phyloP scores from a whole-genome alignment of 2,329 filamentous ascomycete species.

The Albifimbria verrucaria region DNA sequence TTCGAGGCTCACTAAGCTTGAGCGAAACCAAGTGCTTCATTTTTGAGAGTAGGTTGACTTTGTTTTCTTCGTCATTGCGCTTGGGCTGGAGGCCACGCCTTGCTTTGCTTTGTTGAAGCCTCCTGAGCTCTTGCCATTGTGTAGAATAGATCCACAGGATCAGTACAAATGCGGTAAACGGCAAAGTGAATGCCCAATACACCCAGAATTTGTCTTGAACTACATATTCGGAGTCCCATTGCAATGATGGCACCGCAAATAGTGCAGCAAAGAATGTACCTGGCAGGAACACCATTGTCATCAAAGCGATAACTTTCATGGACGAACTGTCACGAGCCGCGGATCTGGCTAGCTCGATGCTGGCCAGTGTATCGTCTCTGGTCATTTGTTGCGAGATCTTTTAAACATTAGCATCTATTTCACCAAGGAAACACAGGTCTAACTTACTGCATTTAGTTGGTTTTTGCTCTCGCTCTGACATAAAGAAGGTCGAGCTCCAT shows the following conservation, averaged over 20 bases:
- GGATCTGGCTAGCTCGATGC: conserved; percentile 4
- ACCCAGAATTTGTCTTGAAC: conserved; percentile 11
- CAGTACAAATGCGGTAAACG: conserved; percentile 11
- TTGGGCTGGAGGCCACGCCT: too few species aligned
- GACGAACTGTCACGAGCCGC: conserved; percentile 15
- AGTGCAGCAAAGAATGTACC: conserved; percentile 34
- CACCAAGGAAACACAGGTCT: too few species aligned
- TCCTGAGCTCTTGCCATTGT: neutral
- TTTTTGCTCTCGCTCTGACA: too few species aligned
- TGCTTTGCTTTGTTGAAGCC: too few species aligned
- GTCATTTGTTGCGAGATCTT: too few species aligned
- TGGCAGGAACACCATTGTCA: conserved; percentile 38
- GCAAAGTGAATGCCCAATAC: conserved; percentile 18
- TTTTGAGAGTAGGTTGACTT: too few species aligned
- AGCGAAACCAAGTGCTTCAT: too few species aligned
- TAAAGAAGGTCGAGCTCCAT: too few species aligned
- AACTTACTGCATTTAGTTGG: too few species aligned
- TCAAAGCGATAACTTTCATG: conserved; percentile 35
- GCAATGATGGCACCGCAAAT: conserved; percentile 18
- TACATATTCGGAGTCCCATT: conserved; percentile 6
- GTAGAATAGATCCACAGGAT: conserved; percentile 1
- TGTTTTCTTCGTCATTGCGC: too few species aligned
- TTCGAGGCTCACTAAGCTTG: too few species aligned
- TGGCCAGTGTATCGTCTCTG: conserved; percentile 5
- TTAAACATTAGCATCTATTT: too few species aligned